Base-by-base conservation (phyloP, 345 rosid genomes). In the Lepidium sativum region DNA sequence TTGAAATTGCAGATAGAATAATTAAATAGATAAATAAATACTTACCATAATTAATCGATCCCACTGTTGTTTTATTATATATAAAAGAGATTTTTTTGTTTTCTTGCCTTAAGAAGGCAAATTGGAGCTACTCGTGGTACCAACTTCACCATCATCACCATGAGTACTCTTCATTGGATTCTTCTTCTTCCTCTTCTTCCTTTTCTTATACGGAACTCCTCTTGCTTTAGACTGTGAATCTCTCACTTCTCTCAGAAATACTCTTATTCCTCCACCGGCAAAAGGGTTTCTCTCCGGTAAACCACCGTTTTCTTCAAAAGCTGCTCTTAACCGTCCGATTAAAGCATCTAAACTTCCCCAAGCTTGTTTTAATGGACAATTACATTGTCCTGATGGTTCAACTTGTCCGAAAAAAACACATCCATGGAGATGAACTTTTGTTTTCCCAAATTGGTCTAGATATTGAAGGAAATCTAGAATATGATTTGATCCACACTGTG, bases 271-370 rank as follows among this genome's bases (percentile, higher is more conserved):
- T 0, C 92, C 81, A 9, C 83, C 78, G 3, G 97, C 97, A 65
- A 89, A 89, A 1, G 97, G 97, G 78, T 89, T 89, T 16, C 85
- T 81, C 64, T 87, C 97, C 10, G 95, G 91, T 45, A 80, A 60
- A 3, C 91, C 92, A 2, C 97, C 95, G 70, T 87, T 87, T 61
- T 89, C 97, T 55, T 87, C 97, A 14, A 76, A 89, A 31, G 97
- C 97, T 6, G 95, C 97, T 55, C 97, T 75, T 18, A 89, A 80
- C 39, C 97, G 80, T 12, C 97, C 97, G 81, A 89, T 89, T 71
- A 89, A 86, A 6, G 96, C 95, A 65, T 89, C 96, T 6, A 89
- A 87, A 73, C 96, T 89, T 2, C 96, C 96, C 96, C 96, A 89
- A 17, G 96, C 96, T 75, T 89, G 96, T 42, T 80, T 84, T 1